These are phyloP conservation scores for Saccharomycopsis sp. DNA, from an alignment of 805 yeast genomes.

Conservation along the genomic window DNA sequence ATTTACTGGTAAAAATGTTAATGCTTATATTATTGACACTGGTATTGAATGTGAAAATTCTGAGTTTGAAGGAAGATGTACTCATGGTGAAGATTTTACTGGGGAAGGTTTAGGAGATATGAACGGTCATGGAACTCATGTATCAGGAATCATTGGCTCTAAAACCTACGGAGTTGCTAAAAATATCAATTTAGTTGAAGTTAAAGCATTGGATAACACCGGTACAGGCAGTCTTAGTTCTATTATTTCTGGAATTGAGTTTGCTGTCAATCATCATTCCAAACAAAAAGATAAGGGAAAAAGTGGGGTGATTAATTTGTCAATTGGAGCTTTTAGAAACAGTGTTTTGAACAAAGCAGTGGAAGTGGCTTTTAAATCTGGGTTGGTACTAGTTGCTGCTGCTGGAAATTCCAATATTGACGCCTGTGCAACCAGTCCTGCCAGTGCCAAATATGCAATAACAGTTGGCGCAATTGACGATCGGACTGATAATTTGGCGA, in stretches of 20 bases:
- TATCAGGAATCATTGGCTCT: constrained; percentile 83
- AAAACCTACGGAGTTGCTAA: constrained; percentile 77
- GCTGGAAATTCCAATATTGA: constrained; percentile 77
- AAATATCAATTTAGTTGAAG: constrained; percentile 48
- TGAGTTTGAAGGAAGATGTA: constrained; percentile 56
- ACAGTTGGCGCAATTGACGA: constrained; percentile 90
- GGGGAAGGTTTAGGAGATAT: constrained; percentile 54
- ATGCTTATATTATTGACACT: constrained; percentile 75
- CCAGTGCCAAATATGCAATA: constrained; percentile 59
- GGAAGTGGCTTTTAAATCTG: constrained; percentile 62
- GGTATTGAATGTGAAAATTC: constrained; percentile 58
- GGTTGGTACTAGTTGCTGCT: constrained; percentile 65
- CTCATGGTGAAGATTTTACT: constrained; percentile 51
- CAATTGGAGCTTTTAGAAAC: constrained; percentile 68
- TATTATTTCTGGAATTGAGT: constrained; percentile 57
- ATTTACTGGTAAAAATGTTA: constrained; percentile 44
- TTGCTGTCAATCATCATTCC: constrained; percentile 48
- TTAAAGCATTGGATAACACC: constrained; percentile 56
- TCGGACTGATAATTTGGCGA: constrained; percentile 53
- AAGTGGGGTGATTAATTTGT: constrained; percentile 63
- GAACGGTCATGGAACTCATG: constrained; percentile 91
- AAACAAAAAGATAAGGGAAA: constrained; percentile 15
- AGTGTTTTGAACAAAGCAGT: constrained; percentile 64
- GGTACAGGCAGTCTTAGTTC: constrained; percentile 68
- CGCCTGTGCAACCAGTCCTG: constrained; percentile 83